phyloP scores from a whole-genome alignment of 768 basidiomycete genomes.

The Serpula lacrymans region DNA sequence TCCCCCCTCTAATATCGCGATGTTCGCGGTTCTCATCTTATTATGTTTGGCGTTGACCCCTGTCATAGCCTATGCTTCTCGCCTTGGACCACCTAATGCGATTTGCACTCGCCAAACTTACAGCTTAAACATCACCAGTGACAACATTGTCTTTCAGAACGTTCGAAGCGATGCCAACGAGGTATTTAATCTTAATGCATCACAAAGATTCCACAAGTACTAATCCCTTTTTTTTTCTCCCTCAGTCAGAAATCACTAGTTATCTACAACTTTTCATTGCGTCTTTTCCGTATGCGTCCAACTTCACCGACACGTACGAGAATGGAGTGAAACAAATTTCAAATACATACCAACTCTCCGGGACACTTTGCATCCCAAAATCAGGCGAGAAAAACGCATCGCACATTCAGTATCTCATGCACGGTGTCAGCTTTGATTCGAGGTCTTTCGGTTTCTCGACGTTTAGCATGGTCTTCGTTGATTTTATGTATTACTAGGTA shows the following conservation, averaged over 20 bases:
- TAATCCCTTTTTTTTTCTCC: neutral
- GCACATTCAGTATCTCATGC: conserved; percentile 12
- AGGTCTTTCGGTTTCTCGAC: conserved; percentile 3
- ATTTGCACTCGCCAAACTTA: conserved; percentile 9
- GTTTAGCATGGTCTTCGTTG: neutral
- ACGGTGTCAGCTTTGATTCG: conserved; percentile 13
- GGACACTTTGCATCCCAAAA: conserved; percentile 14
- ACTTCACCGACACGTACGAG: conserved; percentile 12
- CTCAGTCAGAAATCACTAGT: conserved; percentile 8
- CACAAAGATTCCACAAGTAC: too few species aligned
- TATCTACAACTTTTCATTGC: conserved; percentile 8
- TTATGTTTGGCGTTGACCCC: too few species aligned
- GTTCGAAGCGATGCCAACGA: conserved; percentile 10
- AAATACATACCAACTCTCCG: conserved; percentile 12
- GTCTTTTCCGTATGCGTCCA: conserved; percentile 3
- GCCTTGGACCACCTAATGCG: conserved; percentile 11
- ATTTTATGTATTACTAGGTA: conserved; percentile 1
- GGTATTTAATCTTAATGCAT: neutral
- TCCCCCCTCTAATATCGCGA: too few species aligned
- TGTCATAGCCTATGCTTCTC: too few species aligned
- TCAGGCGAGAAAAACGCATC: conserved; percentile 8
- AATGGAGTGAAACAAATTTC: conserved; percentile 3
- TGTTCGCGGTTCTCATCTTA: too few species aligned
- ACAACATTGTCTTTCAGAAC: conserved; percentile 11
- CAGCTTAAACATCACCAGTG: conserved; percentile 8